These are phyloP conservation scores for Uronychia setigera DNA, from an alignment of 73 alveolate genomes.

Conservation along the genomic window DNA sequence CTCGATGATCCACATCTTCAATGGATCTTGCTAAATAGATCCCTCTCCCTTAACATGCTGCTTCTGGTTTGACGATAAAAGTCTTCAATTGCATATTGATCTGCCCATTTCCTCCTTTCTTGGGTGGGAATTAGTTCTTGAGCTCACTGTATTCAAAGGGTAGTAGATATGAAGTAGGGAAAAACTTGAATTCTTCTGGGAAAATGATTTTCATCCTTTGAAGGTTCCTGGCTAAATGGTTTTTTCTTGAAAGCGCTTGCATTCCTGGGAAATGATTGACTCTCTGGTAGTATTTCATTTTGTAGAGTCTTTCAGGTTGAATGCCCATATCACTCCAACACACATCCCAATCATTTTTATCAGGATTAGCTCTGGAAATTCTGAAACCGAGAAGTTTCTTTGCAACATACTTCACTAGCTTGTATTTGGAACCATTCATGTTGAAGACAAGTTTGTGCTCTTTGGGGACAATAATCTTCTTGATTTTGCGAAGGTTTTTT, in stretches of 20 bases:
- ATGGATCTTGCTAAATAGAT: constrained; percentile 43
- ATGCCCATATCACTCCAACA: constrained; percentile 59
- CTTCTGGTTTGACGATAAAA: constrained; percentile 58
- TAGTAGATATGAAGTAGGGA: constrained; percentile 60
- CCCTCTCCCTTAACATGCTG: constrained; percentile 68
- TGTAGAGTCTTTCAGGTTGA: constrained; percentile 54
- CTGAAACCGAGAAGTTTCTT: constrained; percentile 29
- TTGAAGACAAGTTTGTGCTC: background rate
- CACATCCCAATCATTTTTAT: constrained; percentile 66
- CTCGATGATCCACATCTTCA: constrained; percentile 1
- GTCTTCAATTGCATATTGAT: constrained; percentile 12
- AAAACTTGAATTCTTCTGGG: constrained; percentile 57
- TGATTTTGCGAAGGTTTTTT: background rate
- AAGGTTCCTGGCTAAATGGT: constrained; percentile 59
- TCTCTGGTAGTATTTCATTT: constrained; percentile 61
- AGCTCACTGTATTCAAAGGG: constrained; percentile 63
- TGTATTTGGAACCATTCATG: background rate
- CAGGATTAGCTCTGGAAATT: constrained; percentile 44
- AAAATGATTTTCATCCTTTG: constrained; percentile 41
- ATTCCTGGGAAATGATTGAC: constrained; percentile 70
- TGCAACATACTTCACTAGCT: background rate
- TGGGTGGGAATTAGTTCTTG: constrained; percentile 17
- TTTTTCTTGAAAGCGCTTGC: constrained; percentile 59
- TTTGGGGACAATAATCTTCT: background rate
- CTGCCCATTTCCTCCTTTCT: constrained; percentile 36